Percentiles rank a stretch among this genome's conserved stretches.
phyloP scores from a whole-genome alignment of 768 basidiomycete genomes.

The Calvatia gigantea region DNA sequence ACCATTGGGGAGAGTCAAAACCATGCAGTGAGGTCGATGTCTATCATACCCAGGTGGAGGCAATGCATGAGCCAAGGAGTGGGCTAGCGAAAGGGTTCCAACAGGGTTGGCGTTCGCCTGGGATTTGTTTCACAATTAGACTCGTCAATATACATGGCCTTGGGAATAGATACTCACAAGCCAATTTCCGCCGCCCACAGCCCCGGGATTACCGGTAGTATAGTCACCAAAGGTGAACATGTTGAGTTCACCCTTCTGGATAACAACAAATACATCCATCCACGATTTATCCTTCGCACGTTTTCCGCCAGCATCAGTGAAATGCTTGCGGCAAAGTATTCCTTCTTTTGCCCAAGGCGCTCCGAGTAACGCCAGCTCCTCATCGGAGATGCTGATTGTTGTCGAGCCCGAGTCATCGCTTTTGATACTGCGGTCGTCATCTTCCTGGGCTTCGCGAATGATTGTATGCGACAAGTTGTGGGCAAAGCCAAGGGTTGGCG shows the following conservation, averaged over 20 bases:
- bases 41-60: conserved; percentile 91
- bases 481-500: conserved; percentile 92
- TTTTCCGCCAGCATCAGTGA: conserved; percentile 84
- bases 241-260: conserved; percentile 88
- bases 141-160: background rate
- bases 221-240: conserved; percentile 94
- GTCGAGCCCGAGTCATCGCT: conserved; percentile 67
- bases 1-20: conserved; percentile 82
- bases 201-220: conserved; percentile 53
- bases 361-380: conserved; percentile 91
- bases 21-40: conserved; percentile 93
- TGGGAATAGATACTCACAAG: conserved; percentile 56
- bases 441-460: conserved; percentile 92
- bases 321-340: conserved; percentile 91
- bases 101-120: conserved; percentile 86
- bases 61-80: conserved; percentile 82
- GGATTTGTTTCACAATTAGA: conserved; percentile 13
- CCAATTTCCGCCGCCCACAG: conserved; percentile 97
- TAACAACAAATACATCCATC: conserved; percentile 95
- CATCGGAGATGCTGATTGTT: conserved; percentile 86
- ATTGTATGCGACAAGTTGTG: conserved; percentile 95
- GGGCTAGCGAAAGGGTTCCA: conserved; percentile 80
- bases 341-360: conserved; percentile 99
- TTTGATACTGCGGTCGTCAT: conserved; percentile 68
- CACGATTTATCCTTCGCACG: conserved; percentile 86